A percentile compares a stretch with the other conserved stretches of the same genome.
phyloP scores from a whole-genome alignment of 1,139 yeast species.

The Candida sanyaensis region DNA sequence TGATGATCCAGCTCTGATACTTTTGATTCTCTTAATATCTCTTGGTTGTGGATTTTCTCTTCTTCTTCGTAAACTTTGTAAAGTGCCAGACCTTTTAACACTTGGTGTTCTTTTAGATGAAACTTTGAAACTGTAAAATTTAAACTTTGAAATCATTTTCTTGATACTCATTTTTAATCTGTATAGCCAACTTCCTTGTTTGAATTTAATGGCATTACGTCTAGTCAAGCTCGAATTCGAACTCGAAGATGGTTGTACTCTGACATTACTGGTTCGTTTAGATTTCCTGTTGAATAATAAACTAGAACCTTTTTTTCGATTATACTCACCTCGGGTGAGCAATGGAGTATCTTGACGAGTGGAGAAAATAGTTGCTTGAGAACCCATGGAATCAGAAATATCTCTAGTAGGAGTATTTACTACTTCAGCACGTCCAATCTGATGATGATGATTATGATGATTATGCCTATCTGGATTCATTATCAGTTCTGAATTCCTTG shows the following conservation, averaged over 20 bases:
- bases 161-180: slow-evolving; percentile 30
- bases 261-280: slow-evolving; percentile 13
- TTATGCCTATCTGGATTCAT: slow-evolving; percentile 1
- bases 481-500: not conserved
- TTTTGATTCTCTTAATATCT: slow-evolving; percentile 12
- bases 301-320: not conserved
- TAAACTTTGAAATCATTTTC: slow-evolving; percentile 26
- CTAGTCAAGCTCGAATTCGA: slow-evolving; percentile 25
- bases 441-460: too few relatives aligned
- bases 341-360: slow-evolving; percentile 25
- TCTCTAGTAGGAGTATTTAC: slow-evolving; percentile 17
- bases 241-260: slow-evolving; percentile 12
- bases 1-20: not conserved
- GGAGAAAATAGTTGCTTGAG: slow-evolving; percentile 50
- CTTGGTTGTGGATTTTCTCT: slow-evolving; percentile 21
- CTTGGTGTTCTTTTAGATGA: slow-evolving; percentile 28
- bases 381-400: slow-evolving; percentile 42
- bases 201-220: slow-evolving; percentile 36
- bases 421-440: not conserved
- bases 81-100: slow-evolving; percentile 14
- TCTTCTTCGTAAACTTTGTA: slow-evolving; percentile 18
- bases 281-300: slow-evolving; percentile 12
- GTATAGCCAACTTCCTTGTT: slow-evolving; percentile 34
- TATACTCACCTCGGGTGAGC: not conserved
- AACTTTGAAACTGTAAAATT: slow-evolving; percentile 28